These are phyloP conservation scores for Artomyces pyxidatus DNA, from an alignment of 768 basidiomycete species.

Conservation along the genomic window DNA sequence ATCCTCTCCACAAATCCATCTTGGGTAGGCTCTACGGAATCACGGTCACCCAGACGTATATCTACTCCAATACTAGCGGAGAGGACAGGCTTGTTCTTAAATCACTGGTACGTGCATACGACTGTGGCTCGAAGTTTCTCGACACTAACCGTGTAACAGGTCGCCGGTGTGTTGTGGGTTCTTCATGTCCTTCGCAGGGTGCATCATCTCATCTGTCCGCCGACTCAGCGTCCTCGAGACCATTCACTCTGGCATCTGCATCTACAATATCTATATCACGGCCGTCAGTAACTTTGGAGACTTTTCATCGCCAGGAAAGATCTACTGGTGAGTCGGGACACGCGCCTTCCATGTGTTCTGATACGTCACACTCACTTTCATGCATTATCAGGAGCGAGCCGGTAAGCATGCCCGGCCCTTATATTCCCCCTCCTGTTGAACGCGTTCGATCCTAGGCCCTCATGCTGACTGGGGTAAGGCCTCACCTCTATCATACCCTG, in stretches of 20 bases:
- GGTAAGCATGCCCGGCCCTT: too few relatives aligned
- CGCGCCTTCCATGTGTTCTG: not conserved
- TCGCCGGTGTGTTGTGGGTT: not conserved
- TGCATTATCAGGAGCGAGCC: not conserved
- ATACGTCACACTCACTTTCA: too few relatives aligned
- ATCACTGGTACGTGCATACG: not conserved
- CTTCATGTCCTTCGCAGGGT: too few relatives aligned
- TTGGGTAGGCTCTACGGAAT: not conserved
- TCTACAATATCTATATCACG: not conserved
- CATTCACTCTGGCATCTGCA: not conserved
- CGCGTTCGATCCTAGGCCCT: not conserved
- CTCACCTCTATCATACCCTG: too few relatives aligned
- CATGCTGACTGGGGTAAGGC: not conserved
- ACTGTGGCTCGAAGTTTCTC: too few relatives aligned
- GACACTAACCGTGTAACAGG: too few relatives aligned
- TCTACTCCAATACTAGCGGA: not conserved
- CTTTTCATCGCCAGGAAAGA: not conserved
- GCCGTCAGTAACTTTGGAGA: not conserved
- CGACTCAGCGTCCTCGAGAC: slow-evolving; percentile 1
- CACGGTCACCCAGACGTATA: not conserved
- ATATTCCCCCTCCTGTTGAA: too few relatives aligned
- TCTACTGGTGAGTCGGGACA: not conserved
- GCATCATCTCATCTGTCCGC: too few relatives aligned
- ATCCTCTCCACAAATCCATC: too few relatives aligned
- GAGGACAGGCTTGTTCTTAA: not conserved